Evolutionary conservation across 164 flowering plant species (phyloP).

Genomic region (Platanus orientalis): DNA sequence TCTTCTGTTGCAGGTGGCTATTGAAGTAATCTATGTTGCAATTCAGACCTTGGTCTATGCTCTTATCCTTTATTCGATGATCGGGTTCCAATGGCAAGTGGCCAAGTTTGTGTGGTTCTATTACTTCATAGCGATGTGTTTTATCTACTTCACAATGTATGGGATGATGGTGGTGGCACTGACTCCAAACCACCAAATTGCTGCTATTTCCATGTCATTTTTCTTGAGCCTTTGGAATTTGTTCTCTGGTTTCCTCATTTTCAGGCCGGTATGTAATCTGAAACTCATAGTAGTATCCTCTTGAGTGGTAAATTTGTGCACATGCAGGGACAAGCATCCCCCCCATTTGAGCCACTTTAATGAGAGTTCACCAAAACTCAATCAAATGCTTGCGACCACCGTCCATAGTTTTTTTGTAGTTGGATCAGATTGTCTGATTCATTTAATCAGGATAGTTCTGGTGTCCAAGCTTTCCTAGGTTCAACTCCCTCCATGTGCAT

Average conservation of each 20-base stretch:
- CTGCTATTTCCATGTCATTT: slow-evolving; percentile 49
- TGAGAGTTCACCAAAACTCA: too few species aligned
- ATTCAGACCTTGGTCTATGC: slow-evolving; percentile 43
- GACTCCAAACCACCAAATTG: slow-evolving; percentile 46
- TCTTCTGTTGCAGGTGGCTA: slow-evolving; percentile 40
- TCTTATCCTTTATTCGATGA: slow-evolving; percentile 50
- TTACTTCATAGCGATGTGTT: slow-evolving; percentile 50
- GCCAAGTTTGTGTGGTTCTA: slow-evolving; percentile 44
- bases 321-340: neutral
- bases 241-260: slow-evolving; percentile 58
- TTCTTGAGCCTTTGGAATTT: slow-evolving; percentile 54
- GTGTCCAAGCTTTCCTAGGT: too few species aligned
- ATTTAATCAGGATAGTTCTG: too few species aligned
- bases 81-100: slow-evolving; percentile 41
- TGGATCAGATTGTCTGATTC: too few species aligned
- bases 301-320: neutral
- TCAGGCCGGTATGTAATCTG: slow-evolving; percentile 36
- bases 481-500: too few species aligned
- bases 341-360: too few species aligned
- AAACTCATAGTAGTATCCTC: neutral
- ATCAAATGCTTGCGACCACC: too few species aligned
- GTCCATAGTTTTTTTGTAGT: too few species aligned
- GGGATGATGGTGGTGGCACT: slow-evolving; percentile 61
- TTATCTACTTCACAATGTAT: slow-evolving; percentile 40
- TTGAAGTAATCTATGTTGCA: slow-evolving; percentile 43